phyloP scores from a whole-genome alignment of 1,284 basidiomycete genomes.

The Papiliotrema flavescens region DNA sequence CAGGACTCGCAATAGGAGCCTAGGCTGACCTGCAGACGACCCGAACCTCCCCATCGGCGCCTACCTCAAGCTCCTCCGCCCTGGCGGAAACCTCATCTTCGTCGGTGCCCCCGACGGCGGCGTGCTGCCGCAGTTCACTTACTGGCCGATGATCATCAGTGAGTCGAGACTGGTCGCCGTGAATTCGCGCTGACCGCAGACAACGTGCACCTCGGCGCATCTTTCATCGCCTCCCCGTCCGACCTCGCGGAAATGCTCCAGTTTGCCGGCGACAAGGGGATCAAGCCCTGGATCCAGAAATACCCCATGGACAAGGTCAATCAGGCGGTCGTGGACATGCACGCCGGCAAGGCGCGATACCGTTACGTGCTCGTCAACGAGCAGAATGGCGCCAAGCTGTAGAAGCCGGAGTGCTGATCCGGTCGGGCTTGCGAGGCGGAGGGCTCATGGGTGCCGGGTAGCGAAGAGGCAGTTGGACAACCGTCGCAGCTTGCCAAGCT shows the following conservation, averaged over 20 bases:
- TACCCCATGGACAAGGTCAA: conserved; percentile 51
- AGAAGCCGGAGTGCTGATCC: neutral
- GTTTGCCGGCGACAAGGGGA: conserved; percentile 41
- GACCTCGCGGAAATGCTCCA: conserved; percentile 48
- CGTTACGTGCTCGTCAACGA: conserved; percentile 52
- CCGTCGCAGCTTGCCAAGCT: no score
- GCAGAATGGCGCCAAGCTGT: conserved; percentile 34
- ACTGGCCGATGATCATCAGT: conserved; percentile 29
- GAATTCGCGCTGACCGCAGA: conserved; percentile 11
- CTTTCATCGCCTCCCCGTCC: conserved; percentile 48
- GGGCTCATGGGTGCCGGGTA: no score
- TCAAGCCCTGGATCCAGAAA: conserved; percentile 50
- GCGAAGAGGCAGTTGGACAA: no score
- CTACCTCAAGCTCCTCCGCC: conserved; percentile 48
- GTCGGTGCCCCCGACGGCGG: conserved; percentile 46
- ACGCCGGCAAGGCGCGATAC: conserved; percentile 50
- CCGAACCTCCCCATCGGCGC: conserved; percentile 43
- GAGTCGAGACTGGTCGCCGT: conserved; percentile 3
- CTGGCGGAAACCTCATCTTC: conserved; percentile 47
- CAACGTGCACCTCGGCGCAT: conserved; percentile 43
- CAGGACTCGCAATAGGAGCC: no score
- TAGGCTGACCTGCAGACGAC: conserved; percentile 11
- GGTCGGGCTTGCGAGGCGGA: neutral
- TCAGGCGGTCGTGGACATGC: conserved; percentile 50
- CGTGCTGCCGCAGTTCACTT: conserved; percentile 16